Conservation (phyloP, 1,139 yeast species). For the Zygosaccharomyces pseudobailii region DNA sequence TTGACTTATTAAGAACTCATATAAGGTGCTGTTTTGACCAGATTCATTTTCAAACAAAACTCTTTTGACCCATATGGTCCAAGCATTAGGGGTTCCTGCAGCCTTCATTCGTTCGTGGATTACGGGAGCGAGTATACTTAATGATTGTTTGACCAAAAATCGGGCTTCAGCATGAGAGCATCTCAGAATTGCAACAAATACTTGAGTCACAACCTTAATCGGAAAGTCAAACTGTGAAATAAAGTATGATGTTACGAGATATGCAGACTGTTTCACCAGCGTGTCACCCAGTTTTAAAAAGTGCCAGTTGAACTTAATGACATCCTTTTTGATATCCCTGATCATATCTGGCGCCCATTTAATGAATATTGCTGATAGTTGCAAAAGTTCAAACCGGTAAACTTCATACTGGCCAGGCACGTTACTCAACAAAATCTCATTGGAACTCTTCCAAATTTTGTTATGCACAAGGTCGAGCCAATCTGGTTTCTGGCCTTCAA, state of each 20-base stretch:
- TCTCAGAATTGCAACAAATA: constrained; percentile 81
- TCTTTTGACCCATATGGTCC: constrained; percentile 96
- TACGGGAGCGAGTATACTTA: constrained; percentile 86
- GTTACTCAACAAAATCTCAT: constrained; percentile 46
- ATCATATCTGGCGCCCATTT: constrained; percentile 62
- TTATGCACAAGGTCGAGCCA: constrained; percentile 65
- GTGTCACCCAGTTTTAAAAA: constrained; percentile 85
- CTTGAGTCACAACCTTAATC: constrained; percentile 81
- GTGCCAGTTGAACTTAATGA: constrained; percentile 93
- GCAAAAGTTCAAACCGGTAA: constrained; percentile 73
- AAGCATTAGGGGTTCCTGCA: constrained; percentile 58
- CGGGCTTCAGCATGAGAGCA: constrained; percentile 86
- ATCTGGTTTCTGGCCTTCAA: constrained; percentile 36
- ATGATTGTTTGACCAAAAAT: constrained; percentile 76
- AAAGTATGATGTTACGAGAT: constrained; percentile 81
- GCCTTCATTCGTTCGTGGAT: constrained; percentile 64
- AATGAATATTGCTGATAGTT: constrained; percentile 71
- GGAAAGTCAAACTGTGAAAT: constrained; percentile 89
- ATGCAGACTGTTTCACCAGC: constrained; percentile 88
- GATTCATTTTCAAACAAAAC: constrained; percentile 88
- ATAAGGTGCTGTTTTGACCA: constrained; percentile 65
- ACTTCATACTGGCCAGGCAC: constrained; percentile 70
- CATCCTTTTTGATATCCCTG: constrained; percentile 69
- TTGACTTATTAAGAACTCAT: constrained; percentile 84
- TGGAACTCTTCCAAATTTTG: constrained; percentile 67